A percentile compares a stretch with the other conserved stretches of the same genome.
Conservation (phyloP, 345 rosid genomes). For the Murraya paniculata region DNA sequence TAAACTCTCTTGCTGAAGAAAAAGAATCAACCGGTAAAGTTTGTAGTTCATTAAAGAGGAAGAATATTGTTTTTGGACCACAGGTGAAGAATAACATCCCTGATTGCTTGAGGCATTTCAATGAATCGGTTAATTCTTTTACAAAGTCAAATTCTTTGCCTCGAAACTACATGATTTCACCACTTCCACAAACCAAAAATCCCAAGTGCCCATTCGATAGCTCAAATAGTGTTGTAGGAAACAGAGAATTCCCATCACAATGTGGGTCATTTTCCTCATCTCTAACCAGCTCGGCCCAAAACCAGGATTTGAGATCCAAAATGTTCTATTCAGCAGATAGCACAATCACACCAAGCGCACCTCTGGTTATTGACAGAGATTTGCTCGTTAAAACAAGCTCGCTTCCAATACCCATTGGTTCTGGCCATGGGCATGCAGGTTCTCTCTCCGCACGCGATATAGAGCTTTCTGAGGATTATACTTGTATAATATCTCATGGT, state of each 20-base stretch:
- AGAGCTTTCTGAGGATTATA: constrained; percentile 70
- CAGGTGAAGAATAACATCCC: constrained; percentile 34
- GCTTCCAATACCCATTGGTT: constrained; percentile 36
- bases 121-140: constrained; percentile 15
- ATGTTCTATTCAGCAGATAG: constrained; percentile 18
- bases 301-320: constrained; percentile 19
- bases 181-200: constrained; percentile 18
- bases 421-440: constrained; percentile 21
- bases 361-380: constrained; percentile 22
- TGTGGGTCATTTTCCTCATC: constrained; percentile 20
- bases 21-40: constrained; percentile 23
- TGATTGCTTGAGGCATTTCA: neutral
- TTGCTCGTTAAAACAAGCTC: constrained; percentile 32
- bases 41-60: constrained; percentile 33
- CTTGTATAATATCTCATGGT: constrained; percentile 66
- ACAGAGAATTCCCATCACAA: constrained; percentile 15
- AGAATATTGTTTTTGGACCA: constrained; percentile 48
- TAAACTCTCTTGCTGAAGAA: constrained; percentile 40
- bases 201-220: constrained; percentile 10
- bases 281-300: constrained; percentile 14
- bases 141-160: constrained; percentile 45
- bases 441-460: constrained; percentile 51
- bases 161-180: constrained; percentile 31
- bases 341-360: constrained; percentile 20
- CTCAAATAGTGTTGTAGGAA: neutral